Conservation (phyloP, 2,329 filamentous ascomycete species). For the Pseudodiploospora longispora region DNA sequence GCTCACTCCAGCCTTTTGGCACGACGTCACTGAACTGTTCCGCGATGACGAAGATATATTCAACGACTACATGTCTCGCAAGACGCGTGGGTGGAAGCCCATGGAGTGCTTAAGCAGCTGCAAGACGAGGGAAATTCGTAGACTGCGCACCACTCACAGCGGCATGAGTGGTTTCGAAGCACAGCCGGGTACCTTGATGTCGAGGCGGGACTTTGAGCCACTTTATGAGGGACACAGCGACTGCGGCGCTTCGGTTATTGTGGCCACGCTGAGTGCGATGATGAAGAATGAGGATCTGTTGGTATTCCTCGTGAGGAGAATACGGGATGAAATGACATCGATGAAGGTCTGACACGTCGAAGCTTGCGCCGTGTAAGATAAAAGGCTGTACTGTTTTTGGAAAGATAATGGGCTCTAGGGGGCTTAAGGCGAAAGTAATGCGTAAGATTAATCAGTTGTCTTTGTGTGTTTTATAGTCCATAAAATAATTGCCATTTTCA, state of each 20-base stretch:
- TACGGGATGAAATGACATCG: no score
- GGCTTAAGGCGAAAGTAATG: no score
- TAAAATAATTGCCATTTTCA: no score
- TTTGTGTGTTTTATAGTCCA: no score
- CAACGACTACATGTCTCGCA: slow-evolving; percentile 37
- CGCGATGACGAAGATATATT: slow-evolving; percentile 36
- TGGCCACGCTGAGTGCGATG: slow-evolving; percentile 19
- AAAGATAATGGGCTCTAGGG: no score
- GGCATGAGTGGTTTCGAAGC: slow-evolving; percentile 42
- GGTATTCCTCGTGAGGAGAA: background rate
- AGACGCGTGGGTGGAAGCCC: slow-evolving; percentile 37
- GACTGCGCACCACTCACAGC: slow-evolving; percentile 41
- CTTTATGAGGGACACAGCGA: slow-evolving; percentile 14
- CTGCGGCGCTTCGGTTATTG: slow-evolving; percentile 21
- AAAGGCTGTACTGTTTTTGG: no score
- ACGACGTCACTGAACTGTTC: slow-evolving; percentile 44
- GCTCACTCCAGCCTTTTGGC: slow-evolving; percentile 51
- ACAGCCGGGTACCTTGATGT: slow-evolving; percentile 24
- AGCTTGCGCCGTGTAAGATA: no score
- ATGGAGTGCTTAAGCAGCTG: slow-evolving; percentile 35
- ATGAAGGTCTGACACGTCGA: no score
- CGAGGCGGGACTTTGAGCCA: slow-evolving; percentile 19
- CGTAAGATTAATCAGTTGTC: no score
- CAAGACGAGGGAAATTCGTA: slow-evolving; percentile 39
- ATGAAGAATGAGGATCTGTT: slow-evolving; percentile 16